Evolutionary conservation across 768 basidiomycete genomes (phyloP), one percentile per base, ranked within the genome.

Genomic region (Agrocybe chaxingu): DNA sequence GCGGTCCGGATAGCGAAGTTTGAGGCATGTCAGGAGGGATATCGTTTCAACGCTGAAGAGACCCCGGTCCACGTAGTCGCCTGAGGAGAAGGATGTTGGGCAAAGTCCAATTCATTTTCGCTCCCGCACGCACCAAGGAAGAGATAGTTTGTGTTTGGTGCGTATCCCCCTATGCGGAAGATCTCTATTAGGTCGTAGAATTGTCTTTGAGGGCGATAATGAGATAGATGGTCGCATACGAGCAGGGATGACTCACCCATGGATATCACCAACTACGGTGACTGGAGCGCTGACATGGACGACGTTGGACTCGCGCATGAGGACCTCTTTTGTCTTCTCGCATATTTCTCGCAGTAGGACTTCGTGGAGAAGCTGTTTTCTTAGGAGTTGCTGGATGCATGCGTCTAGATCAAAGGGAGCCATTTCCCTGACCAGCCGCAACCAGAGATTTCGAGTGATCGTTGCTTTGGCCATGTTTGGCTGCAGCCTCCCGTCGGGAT

Each of bases 161-260:
- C 92, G 62, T 91, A 92, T 35, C 96, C 96, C 51, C 97, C 96
- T 82, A 99, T 98, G 44, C 95, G 84, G 63, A 99, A 99, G 65
- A 98, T 98, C 70, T 99, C 96, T 68, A 98, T 90, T 60, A 99
- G 80, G 76, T 99, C 96, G 74, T 98, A 96, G 71, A 99, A 99
- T 80, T 99, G 96, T 52, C 96, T 97, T 82, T 69, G 69, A 56
- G n/a, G 62, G 59, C 59, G 60, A 59, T 57, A 63, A 69, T 76
- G 59, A 73, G 67, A 59, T 57, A 51, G 48, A 33, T 51, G 51
- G 45, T 39, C 44, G 42, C 16, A 30, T 38, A 32, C 49, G 51
- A 45, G 2, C 42, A 47, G 37, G 48, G 34, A 54, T 59, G 62
- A 73, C 90, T 79, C 72, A 97, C 94, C 94, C 97, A 66, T 99